Evolutionary conservation across 148 eudicot genomes (phyloP), one percentile per base, ranked within the genome.

Genomic region (Diospyros kaki): DNA sequence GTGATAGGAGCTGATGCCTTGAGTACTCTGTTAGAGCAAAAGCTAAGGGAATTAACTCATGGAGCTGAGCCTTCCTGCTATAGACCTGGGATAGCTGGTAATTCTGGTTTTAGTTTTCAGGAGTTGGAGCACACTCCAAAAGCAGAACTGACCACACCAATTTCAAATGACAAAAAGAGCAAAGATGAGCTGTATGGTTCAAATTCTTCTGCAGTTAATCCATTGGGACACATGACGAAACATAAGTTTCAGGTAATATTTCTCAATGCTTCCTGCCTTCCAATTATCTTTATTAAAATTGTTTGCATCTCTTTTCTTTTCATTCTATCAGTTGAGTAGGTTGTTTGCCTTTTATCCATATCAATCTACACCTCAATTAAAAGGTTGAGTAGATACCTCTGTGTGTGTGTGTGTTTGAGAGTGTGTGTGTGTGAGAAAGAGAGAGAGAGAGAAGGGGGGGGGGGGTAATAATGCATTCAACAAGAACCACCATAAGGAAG

Each of bases 1-100:
- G 82, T 78, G 44, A 79, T 81, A 63, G 90, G 91, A 61, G 85
- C 87, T 79, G 99, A 92, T 80, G 83, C 92, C 62, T 81, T 95
- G 67, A 90, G 93, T 78, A 69, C 84, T 76, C 82, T 90, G 84
- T 78, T 93, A 77, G 94, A 95, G 81, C 92, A 88, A 82, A 90
- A 92, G 81, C 82, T 94, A 17, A 84, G 84, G 80, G 98, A 91
- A 78, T 72, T 92, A 52, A 83, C 87, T 58, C 77, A 79, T 58
- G 86, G 74, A 70, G 78, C 77, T 1, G 93, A 89, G 76, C 63
- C 84, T 72, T 76, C 94, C 38, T 54, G 78, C 54, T 64, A 67
- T 58, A 85, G 82, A 77, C 39, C 80, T 17, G 83, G 71, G 61
- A 68, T 48, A 61, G 54, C 81, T 52, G 72, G 67, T 55, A 73